These are phyloP conservation scores for Amanita molliuscula DNA, from an alignment of 768 basidiomycete species.

Conservation along the genomic window DNA sequence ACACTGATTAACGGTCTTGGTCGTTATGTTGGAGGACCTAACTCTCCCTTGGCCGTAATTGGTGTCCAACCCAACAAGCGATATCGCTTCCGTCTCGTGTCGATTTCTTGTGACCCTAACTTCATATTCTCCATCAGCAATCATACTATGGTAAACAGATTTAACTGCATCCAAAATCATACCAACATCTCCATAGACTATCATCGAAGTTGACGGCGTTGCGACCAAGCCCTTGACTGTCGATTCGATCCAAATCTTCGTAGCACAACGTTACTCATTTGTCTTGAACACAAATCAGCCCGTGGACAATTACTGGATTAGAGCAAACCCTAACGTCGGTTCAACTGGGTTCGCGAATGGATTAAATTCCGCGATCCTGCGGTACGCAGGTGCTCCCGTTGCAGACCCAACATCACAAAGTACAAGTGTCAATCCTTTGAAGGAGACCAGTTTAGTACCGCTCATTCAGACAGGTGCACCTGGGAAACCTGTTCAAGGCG, in stretches of 20 bases:
- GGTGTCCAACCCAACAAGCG: conserved; percentile 27
- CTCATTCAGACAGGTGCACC: conserved; percentile 11
- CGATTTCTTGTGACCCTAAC: conserved; percentile 38
- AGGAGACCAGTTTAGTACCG: conserved; percentile 8
- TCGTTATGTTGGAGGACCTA: conserved; percentile 32
- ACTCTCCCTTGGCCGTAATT: conserved; percentile 30
- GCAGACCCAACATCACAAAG: conserved; percentile 23
- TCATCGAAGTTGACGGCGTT: conserved; percentile 31
- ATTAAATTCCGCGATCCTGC: conserved; percentile 43
- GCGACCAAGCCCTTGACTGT: conserved; percentile 22
- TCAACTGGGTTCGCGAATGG: conserved; percentile 20
- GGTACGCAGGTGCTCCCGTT: conserved; percentile 31
- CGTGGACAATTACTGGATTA: conserved; percentile 34
- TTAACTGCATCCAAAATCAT: neutral
- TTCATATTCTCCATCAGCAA: conserved; percentile 33
- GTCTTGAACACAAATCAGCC: conserved; percentile 27
- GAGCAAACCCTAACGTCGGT: conserved; percentile 22
- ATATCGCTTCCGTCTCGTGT: conserved; percentile 46
- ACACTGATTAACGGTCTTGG: conserved; percentile 46
- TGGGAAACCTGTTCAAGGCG: conserved; percentile 12
- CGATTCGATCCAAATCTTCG: conserved; percentile 30
- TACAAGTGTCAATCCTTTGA: neutral
- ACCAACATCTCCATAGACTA: conserved; percentile 11
- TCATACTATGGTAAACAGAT: conserved; percentile 21
- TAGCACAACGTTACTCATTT: conserved; percentile 36